phyloP scores from a whole-genome alignment of 768 basidiomycete species.

The Calocera viscosa region DNA sequence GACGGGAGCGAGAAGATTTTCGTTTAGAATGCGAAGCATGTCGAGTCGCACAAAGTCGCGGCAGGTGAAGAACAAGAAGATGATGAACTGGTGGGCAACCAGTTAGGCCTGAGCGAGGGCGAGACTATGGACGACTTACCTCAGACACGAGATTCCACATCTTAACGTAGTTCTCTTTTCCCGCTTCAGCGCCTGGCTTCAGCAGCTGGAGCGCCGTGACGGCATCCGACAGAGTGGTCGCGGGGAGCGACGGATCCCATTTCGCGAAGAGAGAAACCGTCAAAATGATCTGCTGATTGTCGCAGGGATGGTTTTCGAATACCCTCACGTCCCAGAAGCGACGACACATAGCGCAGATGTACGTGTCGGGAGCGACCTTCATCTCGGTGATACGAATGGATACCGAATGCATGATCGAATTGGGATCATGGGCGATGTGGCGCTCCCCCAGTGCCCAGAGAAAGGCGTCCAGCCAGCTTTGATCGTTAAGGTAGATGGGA shows the following conservation, averaged over 20 bases:
- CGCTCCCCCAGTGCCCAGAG: background rate
- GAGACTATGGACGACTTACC: background rate
- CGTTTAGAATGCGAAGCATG: background rate
- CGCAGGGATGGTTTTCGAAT: background rate
- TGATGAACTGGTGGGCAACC: background rate
- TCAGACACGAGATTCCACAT: constrained; percentile 2
- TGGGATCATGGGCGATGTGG: constrained; percentile 1
- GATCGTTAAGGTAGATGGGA: background rate
- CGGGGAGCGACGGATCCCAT: background rate
- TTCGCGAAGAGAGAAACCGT: background rate
- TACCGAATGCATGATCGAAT: constrained; percentile 5
- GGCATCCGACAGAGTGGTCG: background rate
- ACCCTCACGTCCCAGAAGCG: background rate
- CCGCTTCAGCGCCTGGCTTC: background rate
- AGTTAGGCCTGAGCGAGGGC: background rate
- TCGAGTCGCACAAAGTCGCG: background rate
- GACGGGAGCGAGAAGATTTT: background rate
- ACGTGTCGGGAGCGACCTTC: background rate
- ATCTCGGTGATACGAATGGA: background rate
- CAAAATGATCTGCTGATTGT: background rate
- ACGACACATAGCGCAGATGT: background rate
- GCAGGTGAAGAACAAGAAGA: background rate
- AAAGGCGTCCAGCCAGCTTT: constrained; percentile 1
- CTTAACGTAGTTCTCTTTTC: background rate
- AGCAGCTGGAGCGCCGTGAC: background rate